Conservation (phyloP, 73 alveolate species). For the Stentor coeruleus region DNA sequence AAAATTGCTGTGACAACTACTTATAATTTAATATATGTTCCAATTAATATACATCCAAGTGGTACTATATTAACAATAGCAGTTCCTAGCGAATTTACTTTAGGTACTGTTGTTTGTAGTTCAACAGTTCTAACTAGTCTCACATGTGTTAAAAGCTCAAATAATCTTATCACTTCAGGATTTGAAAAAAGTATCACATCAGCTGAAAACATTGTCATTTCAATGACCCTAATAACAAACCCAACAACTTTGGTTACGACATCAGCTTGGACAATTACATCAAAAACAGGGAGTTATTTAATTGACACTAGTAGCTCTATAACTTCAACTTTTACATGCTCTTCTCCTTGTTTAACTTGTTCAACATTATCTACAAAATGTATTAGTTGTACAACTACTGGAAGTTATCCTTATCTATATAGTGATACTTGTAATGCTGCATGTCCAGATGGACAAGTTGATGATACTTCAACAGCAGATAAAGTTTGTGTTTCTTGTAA, state of each 20-base stretch:
- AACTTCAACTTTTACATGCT: constrained; percentile 16
- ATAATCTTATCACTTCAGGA: not conserved
- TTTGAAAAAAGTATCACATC: not conserved
- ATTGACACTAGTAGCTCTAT: not conserved
- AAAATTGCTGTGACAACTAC: not conserved
- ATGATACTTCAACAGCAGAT: constrained; percentile 16
- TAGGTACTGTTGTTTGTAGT: not conserved
- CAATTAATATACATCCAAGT: not conserved
- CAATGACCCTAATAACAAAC: not conserved
- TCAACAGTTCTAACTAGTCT: not conserved
- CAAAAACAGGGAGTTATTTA: constrained; percentile 3
- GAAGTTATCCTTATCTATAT: not conserved
- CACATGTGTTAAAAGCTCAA: not conserved
- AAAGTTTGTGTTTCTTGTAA: not conserved
- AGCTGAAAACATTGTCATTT: not conserved
- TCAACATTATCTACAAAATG: not conserved
- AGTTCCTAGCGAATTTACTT: constrained; percentile 7
- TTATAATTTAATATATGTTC: not conserved
- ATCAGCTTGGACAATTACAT: constrained; percentile 15
- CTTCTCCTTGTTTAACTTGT: not conserved
- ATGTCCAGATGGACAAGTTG: not conserved
- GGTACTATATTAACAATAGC: not conserved
- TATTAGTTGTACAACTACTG: not conserved
- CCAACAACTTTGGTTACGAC: not conserved
- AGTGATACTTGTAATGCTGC: constrained; percentile 18